These are phyloP conservation scores for Tylopilus sp. DNA, from an alignment of 1,284 basidiomycete genomes.

Conservation along the genomic window DNA sequence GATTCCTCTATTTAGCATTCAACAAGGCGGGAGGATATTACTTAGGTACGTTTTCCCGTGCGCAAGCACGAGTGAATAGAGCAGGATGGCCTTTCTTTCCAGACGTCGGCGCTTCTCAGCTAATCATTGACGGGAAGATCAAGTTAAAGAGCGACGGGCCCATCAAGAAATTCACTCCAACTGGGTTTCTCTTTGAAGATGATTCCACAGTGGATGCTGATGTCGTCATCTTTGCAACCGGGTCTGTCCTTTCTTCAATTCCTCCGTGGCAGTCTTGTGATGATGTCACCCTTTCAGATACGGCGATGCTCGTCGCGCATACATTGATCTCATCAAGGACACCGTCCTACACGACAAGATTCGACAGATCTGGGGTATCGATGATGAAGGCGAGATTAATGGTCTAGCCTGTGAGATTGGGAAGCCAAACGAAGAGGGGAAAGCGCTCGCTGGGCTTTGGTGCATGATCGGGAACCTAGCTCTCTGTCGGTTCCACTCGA, in stretches of 20 bases:
- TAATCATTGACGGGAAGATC: slow-evolving; percentile 70
- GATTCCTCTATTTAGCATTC: slow-evolving; percentile 37
- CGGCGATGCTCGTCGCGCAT: slow-evolving; percentile 28
- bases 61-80: neutral
- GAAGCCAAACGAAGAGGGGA: slow-evolving; percentile 36
- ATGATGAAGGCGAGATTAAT: slow-evolving; percentile 63
- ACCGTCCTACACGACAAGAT: slow-evolving; percentile 30
- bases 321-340: slow-evolving; percentile 22
- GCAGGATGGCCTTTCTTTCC: slow-evolving; percentile 4
- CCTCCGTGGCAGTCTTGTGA: slow-evolving; percentile 15
- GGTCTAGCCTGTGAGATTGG: slow-evolving; percentile 50
- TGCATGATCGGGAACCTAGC: slow-evolving; percentile 39
- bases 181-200: slow-evolving; percentile 61
- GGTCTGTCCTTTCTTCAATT: slow-evolving; percentile 31
- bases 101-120: slow-evolving; percentile 64
- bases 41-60: slow-evolving; percentile 33
- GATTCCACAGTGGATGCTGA: slow-evolving; percentile 65
- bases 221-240: slow-evolving; percentile 61
- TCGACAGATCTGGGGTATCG: slow-evolving; percentile 58
- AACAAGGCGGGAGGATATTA: slow-evolving; percentile 45
- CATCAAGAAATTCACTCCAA: slow-evolving; percentile 55
- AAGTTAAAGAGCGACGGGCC: slow-evolving; percentile 67
- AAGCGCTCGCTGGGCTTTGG: slow-evolving; percentile 49
- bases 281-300: slow-evolving; percentile 35
- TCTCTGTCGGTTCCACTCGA: slow-evolving; percentile 40